A percentile compares a stretch with the other conserved stretches of the same genome.
Conservation (phyloP, 169 alveolate species). For the Condylostoma magnum region DNA sequence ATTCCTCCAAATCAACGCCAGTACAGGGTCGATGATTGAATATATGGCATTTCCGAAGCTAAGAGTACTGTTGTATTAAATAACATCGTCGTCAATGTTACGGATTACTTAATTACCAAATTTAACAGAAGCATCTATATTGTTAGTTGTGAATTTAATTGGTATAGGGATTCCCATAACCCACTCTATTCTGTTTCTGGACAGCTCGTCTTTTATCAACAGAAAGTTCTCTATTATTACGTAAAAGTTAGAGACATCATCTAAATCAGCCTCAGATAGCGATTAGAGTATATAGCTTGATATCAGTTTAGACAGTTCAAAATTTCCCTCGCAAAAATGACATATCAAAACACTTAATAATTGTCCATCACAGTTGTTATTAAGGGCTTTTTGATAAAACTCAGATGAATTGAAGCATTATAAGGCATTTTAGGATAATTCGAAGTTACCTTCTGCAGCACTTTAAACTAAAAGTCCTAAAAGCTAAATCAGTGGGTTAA, state of each 20-base stretch:
- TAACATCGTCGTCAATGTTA: conserved; percentile 29
- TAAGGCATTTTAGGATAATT: conserved; percentile 18
- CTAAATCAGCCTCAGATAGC: conserved; percentile 20
- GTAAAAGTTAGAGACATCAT: conserved; percentile 16
- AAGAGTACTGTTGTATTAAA: conserved; percentile 1
- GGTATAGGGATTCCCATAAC: conserved; percentile 27
- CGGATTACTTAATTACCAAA: conserved; percentile 18
- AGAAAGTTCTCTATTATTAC: conserved; percentile 15
- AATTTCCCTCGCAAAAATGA: conserved; percentile 26
- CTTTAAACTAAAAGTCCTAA: background rate
- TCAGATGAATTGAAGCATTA: conserved; percentile 4
- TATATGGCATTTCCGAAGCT: background rate
- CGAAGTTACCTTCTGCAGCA: background rate
- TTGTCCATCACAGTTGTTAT: conserved; percentile 29
- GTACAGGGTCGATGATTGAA: background rate
- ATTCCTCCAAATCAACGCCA: conserved; percentile 19
- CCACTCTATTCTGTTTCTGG: conserved; percentile 28
- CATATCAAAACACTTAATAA: background rate
- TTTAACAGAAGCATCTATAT: background rate
- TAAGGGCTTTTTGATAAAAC: conserved; percentile 30
- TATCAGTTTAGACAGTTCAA: background rate
- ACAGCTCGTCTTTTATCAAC: conserved; percentile 22
- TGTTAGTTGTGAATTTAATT: background rate
- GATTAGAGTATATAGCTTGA: conserved; percentile 16
- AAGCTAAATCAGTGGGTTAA: conserved; percentile 29